Evolutionary conservation across 257 asterid genomes (phyloP).

Genomic region (Forsythia suspensa): DNA sequence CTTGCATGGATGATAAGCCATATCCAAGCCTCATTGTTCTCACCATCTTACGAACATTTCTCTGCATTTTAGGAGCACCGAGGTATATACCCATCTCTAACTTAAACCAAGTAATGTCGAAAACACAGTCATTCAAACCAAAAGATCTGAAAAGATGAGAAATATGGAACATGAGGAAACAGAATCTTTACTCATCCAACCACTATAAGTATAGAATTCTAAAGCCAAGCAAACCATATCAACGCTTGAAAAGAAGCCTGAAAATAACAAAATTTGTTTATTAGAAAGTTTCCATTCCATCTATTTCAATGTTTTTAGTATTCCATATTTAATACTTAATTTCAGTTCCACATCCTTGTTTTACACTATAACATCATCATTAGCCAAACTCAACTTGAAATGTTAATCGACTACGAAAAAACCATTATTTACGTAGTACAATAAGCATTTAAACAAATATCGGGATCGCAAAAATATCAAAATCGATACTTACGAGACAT

Average conservation of each 20-base stretch:
- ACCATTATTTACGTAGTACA: not conserved
- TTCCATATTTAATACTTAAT: not conserved
- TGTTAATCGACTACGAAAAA: not conserved
- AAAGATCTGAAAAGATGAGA: not conserved
- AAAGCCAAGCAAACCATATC: not conserved
- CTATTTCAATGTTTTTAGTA: not conserved
- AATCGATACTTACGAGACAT: not conserved
- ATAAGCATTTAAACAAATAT: not conserved
- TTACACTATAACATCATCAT: not conserved
- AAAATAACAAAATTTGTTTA: no score
- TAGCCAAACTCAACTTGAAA: not conserved
- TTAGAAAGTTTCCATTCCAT: no score
- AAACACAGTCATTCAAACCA: not conserved
- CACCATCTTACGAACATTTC: constrained; percentile 49
- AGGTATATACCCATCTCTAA: constrained; percentile 51
- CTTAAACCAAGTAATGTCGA: constrained; percentile 19
- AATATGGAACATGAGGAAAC: not conserved
- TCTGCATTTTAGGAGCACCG: constrained; percentile 52
- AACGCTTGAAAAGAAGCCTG: not conserved
- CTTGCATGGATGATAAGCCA: constrained; percentile 60
- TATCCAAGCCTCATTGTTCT: constrained; percentile 36
- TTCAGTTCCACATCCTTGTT: not conserved
- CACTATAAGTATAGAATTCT: not conserved
- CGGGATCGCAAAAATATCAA: not conserved
- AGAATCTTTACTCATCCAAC: not conserved